Conservation (phyloP, 2,329 filamentous ascomycete species). For the Beauveria brongniartii region DNA sequence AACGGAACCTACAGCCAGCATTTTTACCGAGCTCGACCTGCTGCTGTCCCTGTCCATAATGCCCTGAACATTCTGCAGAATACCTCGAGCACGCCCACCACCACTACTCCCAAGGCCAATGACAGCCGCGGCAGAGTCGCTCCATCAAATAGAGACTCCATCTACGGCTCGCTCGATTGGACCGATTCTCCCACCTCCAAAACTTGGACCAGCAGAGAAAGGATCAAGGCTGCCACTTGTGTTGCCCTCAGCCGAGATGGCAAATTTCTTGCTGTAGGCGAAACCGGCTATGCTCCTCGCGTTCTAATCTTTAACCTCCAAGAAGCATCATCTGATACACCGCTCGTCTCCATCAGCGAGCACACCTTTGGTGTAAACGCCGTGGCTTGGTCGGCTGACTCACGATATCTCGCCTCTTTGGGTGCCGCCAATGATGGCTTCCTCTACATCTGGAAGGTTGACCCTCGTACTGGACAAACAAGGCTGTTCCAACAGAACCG, state of each 20-base stretch:
- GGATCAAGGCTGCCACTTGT: slow-evolving; percentile 90
- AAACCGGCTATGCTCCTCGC: slow-evolving; percentile 88
- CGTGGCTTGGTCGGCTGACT: slow-evolving; percentile 83
- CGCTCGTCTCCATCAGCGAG: slow-evolving; percentile 78
- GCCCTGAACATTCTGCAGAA: slow-evolving; percentile 45
- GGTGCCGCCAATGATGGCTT: slow-evolving; percentile 90
- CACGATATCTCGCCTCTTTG: slow-evolving; percentile 77
- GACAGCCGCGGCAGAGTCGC: slow-evolving; percentile 53
- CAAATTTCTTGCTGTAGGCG: slow-evolving; percentile 81
- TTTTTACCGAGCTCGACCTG: slow-evolving; percentile 83
- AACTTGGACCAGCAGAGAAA: slow-evolving; percentile 81
- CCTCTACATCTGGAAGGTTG: slow-evolving; percentile 83
- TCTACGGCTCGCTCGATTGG: slow-evolving; percentile 40
- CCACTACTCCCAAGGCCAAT: slow-evolving; percentile 52
- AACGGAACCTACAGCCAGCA: slow-evolving; percentile 63
- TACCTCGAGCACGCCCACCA: slow-evolving; percentile 40
- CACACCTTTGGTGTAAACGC: slow-evolving; percentile 85
- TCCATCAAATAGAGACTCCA: slow-evolving; percentile 38
- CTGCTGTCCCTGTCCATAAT: slow-evolving; percentile 59
- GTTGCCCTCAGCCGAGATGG: slow-evolving; percentile 83
- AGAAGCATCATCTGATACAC: slow-evolving; percentile 71
- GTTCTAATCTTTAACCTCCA: slow-evolving; percentile 84
- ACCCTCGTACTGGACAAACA: slow-evolving; percentile 70
- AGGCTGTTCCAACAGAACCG: slow-evolving; percentile 79
- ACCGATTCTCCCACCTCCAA: slow-evolving; percentile 58